phyloP scores from a whole-genome alignment of 768 basidiomycete species.

The Floccularia luteovirens region DNA sequence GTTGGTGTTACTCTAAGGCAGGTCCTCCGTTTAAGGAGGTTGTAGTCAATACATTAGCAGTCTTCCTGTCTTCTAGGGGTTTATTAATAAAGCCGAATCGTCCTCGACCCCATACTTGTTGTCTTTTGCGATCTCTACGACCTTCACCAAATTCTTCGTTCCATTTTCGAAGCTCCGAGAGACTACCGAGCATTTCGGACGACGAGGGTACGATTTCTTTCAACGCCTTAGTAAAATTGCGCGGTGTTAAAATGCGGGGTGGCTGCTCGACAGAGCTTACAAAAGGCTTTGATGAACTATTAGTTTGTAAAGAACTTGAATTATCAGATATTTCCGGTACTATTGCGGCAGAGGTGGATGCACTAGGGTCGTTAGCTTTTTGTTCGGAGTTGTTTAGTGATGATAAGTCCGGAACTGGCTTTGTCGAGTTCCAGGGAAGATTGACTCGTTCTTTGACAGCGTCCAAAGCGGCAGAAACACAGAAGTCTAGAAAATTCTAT shows the following conservation, averaged over 20 bases:
- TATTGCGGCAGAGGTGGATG: too few relatives aligned
- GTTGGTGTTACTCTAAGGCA: too few relatives aligned
- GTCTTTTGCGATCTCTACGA: conserved; percentile 50
- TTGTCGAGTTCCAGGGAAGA: conserved; percentile 89
- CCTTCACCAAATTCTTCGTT: conserved; percentile 95
- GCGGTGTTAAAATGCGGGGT: conserved; percentile 36
- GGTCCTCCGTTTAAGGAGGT: too few relatives aligned
- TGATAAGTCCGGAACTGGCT: too few relatives aligned
- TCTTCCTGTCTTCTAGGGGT: conserved; percentile 13
- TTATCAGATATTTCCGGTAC: too few relatives aligned
- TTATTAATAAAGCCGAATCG: conserved; percentile 77
- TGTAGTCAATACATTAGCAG: too few relatives aligned
- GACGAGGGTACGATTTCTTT: conserved; percentile 87
- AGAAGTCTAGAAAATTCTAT: conserved; percentile 60
- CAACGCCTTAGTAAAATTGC: conserved; percentile 79
- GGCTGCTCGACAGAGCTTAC: conserved; percentile 2
- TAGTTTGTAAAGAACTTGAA: too few relatives aligned
- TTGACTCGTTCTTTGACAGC: conserved; percentile 80
- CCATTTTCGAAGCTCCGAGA: conserved; percentile 77
- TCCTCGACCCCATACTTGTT: conserved; percentile 81
- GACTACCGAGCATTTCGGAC: conserved; percentile 72
- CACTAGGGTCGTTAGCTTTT: too few relatives aligned
- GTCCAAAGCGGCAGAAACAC: conserved; percentile 87
- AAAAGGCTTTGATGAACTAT: not conserved
- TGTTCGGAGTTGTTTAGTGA: too few relatives aligned